A percentile compares a stretch with the other conserved stretches of the same genome.
These are phyloP conservation scores for Solanum aculeatissimum DNA, from an alignment of 305 asterid genomes.

Conservation along the genomic window DNA sequence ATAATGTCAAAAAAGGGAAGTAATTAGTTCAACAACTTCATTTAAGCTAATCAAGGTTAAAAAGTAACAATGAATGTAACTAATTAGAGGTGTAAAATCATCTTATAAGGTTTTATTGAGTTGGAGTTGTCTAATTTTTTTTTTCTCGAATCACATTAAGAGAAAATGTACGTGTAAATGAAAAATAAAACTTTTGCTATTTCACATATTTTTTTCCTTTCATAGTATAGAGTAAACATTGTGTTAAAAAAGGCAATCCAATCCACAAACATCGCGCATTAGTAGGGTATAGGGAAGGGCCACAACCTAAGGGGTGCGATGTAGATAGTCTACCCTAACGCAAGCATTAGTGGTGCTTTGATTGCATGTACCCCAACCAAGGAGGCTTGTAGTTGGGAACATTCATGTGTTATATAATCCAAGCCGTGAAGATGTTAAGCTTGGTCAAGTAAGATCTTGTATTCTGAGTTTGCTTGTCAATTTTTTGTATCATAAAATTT, in stretches of 20 bases:
- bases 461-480: too few species aligned
- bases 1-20: not conserved
- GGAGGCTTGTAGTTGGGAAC: not conserved
- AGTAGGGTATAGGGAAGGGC: too few species aligned
- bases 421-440: not conserved
- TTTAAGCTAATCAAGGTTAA: not conserved
- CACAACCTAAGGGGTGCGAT: not conserved
- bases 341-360: not conserved
- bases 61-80: not conserved
- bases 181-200: not conserved
- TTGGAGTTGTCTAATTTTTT: not conserved
- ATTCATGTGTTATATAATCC: not conserved
- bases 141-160: not conserved
- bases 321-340: not conserved
- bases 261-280: not conserved
- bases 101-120: not conserved
- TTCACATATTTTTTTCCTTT: not conserved
- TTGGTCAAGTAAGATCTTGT: not conserved
- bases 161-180: not conserved
- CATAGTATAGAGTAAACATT: not conserved
- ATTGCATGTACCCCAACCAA: not conserved
- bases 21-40: not conserved
- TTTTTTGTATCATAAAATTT: too few species aligned
- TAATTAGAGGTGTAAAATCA: not conserved
- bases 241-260: not conserved